A percentile compares a stretch with the other conserved stretches of the same genome.
Evolutionary conservation across 805 yeast species (phyloP).

Genomic region (Kodamaea kaohsiungensis): DNA sequence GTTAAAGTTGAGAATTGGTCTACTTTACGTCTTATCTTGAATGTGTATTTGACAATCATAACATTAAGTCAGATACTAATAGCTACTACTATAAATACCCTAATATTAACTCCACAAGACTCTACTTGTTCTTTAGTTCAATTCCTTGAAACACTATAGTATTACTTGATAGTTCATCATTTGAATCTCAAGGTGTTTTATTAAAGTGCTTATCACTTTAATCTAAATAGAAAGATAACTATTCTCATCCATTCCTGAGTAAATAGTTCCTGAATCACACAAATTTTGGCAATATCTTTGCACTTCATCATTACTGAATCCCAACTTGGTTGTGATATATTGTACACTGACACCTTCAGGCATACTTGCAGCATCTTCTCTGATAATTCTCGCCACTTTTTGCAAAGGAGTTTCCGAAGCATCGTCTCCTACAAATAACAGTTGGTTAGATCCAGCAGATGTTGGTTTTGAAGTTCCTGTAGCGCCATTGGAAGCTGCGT

Average conservation of each 20-base stretch:
- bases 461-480: background rate
- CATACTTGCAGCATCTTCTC: conserved; percentile 56
- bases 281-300: conserved; percentile 51
- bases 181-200: too few species aligned
- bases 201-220: too few species aligned
- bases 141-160: too few species aligned
- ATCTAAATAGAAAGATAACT: conserved; percentile 13
- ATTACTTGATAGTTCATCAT: too few species aligned
- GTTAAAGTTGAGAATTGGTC: too few species aligned
- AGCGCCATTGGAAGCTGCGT: conserved; percentile 9
- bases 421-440: conserved; percentile 29
- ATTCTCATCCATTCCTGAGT: conserved; percentile 67
- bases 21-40: too few species aligned
- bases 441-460: conserved; percentile 18
- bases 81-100: too few species aligned
- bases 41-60: too few species aligned
- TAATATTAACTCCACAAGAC: too few species aligned
- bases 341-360: conserved; percentile 75
- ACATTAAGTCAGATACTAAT: too few species aligned
- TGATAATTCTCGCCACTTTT: conserved; percentile 48
- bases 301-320: conserved; percentile 50
- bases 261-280: conserved; percentile 68
- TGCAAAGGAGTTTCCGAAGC: conserved; percentile 35
- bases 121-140: too few species aligned
- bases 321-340: conserved; percentile 58